These are phyloP conservation scores for Heracleum sosnowskyi DNA, from an alignment of 129 eudicot species.

Conservation along the genomic window DNA sequence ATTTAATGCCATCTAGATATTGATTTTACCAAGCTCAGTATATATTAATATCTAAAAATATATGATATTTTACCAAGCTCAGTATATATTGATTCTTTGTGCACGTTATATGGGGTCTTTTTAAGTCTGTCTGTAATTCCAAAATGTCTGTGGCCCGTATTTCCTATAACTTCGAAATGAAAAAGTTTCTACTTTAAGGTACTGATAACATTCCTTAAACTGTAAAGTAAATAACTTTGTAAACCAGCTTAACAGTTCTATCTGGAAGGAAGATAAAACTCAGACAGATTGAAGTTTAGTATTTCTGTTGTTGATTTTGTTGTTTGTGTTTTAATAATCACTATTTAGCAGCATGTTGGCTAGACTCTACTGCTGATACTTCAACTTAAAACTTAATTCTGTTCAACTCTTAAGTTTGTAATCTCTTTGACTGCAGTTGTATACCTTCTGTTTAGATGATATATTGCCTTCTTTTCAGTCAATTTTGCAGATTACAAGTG, in stretches of 20 bases:
- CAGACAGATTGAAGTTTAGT: too few species aligned
- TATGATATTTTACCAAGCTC: neutral
- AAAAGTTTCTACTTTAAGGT: neutral
- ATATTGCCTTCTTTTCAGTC: too few species aligned
- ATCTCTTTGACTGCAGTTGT: neutral
- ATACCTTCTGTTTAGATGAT: neutral
- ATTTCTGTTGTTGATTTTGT: too few species aligned
- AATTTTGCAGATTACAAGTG: neutral
- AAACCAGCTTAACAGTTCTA: neutral
- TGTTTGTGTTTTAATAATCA: neutral
- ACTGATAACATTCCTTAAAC: neutral
- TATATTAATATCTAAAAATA: neutral
- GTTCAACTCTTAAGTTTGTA: neutral
- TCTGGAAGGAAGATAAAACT: too few species aligned
- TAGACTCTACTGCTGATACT: neutral
- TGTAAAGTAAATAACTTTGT: neutral
- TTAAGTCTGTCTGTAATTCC: neutral
- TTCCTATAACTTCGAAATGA: neutral
- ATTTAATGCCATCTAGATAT: neutral
- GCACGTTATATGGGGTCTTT: neutral
- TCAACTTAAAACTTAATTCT: too few species aligned
- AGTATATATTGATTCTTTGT: too few species aligned
- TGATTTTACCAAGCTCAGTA: neutral
- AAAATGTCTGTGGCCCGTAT: neutral
- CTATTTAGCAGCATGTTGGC: neutral